Conservation (phyloP, 345 rosid species). For the Populus euphratica region DNA sequence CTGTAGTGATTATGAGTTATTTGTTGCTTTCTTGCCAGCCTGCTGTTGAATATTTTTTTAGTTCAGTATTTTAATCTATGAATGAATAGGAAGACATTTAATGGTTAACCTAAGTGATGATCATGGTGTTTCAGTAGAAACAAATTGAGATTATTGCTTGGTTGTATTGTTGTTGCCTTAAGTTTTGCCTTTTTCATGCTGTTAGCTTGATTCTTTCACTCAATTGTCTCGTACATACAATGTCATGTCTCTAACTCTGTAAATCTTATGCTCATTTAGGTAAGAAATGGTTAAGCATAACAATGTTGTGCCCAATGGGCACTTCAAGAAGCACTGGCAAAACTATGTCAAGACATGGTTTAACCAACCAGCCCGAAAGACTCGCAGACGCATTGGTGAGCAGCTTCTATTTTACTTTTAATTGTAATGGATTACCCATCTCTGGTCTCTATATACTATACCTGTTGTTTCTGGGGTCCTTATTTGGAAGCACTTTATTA, state of each 20-base stretch:
- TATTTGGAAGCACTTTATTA: not conserved
- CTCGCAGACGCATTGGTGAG: slow-evolving; percentile 51
- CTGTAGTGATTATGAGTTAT: not conserved
- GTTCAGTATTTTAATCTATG: not conserved
- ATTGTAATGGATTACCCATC: not conserved
- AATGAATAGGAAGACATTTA: not conserved
- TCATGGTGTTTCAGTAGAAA: not conserved
- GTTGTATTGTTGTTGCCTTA: not conserved
- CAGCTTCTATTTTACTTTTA: not conserved
- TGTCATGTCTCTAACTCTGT: not conserved
- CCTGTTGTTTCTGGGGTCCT: no score
- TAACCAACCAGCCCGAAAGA: slow-evolving; percentile 81
- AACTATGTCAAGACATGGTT: slow-evolving; percentile 87
- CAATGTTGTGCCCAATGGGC: slow-evolving; percentile 34
- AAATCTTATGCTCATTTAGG: slow-evolving; percentile 14
- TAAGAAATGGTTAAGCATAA: slow-evolving; percentile 67
- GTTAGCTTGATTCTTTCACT: not conserved
- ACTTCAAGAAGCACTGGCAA: slow-evolving; percentile 64
- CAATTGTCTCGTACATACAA: not conserved
- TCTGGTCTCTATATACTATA: not conserved
- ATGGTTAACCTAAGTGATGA: not conserved
- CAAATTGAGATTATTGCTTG: not conserved
- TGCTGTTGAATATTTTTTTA: not conserved
- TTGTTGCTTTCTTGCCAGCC: not conserved
- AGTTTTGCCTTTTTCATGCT: not conserved